A percentile compares a stretch with the other conserved stretches of the same genome.
Evolutionary conservation across 1,284 basidiomycete genomes (phyloP).

Genomic region (Leccinum pachyderme): DNA sequence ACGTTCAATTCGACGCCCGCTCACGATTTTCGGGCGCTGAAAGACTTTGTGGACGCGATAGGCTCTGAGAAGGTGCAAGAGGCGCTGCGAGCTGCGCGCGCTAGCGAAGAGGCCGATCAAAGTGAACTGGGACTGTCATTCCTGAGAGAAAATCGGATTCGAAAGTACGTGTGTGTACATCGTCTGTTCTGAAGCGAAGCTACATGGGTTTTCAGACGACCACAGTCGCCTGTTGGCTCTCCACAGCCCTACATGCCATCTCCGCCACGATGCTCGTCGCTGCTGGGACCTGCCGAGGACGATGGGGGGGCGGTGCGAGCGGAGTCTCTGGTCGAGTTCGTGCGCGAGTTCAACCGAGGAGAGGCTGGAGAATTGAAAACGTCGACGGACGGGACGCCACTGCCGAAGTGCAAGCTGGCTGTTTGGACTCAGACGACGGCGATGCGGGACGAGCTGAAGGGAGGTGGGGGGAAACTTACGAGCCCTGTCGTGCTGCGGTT

Average conservation of each 20-base stretch:
- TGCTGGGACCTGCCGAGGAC: conserved; percentile 43
- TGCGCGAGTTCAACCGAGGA: conserved; percentile 51
- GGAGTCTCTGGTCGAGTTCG: conserved; percentile 47
- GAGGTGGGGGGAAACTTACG: conserved; percentile 12
- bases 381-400: not conserved
- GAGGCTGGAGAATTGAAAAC: conserved; percentile 13
- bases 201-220: conserved; percentile 38
- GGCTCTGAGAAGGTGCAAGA: conserved; percentile 51
- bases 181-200: not conserved
- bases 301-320: conserved; percentile 39
- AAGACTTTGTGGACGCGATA: conserved; percentile 44
- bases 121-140: conserved; percentile 44
- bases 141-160: conserved; percentile 49
- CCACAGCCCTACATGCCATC: conserved; percentile 54
- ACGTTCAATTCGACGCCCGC: conserved; percentile 26
- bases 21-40: conserved; percentile 42
- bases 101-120: conserved; percentile 50
- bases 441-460: conserved; percentile 15
- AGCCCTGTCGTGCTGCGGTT: conserved; percentile 49
- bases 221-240: conserved; percentile 54
- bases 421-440: conserved; percentile 47
- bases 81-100: conserved; percentile 48
- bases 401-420: conserved; percentile 39
- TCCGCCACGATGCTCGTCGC: conserved; percentile 35
- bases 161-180: conserved; percentile 42